phyloP scores from a whole-genome alignment of 345 rosid genomes.

The Streptanthus diversifolius region DNA sequence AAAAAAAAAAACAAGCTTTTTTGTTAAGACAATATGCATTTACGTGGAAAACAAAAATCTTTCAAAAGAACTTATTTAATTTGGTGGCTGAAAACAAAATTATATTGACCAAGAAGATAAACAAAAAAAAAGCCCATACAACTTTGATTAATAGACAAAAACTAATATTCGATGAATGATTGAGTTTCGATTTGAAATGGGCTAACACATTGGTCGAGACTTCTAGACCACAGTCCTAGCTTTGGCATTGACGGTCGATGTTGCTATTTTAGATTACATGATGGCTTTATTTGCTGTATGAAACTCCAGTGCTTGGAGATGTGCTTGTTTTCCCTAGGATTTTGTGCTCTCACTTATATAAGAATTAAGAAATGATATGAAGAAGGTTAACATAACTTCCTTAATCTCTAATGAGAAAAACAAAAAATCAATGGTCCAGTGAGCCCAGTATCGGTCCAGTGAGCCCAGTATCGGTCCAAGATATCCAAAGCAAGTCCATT shows the following conservation, averaged over 20 bases:
- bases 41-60: no score
- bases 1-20: no score
- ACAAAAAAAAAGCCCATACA: neutral
- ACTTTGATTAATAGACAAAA: neutral
- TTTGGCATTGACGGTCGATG: neutral
- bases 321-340: no score
- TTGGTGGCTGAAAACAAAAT: no score
- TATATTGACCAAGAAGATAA: neutral
- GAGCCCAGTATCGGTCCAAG: neutral
- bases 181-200: neutral
- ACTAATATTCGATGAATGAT: neutral
- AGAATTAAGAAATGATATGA: no score
- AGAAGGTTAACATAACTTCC: neutral
- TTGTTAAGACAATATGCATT: no score
- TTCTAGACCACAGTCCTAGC: neutral
- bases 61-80: neutral
- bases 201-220: neutral
- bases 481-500: neutral
- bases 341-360: no score
- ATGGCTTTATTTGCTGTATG: neutral
- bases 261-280: neutral
- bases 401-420: neutral
- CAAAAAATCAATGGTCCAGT: neutral
- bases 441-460: constrained; percentile 1
- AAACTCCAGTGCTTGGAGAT: no score